Percentiles rank a stretch among this genome's conserved stretches.
phyloP scores from a whole-genome alignment of 1,284 basidiomycete species.

The Thecaphora thlaspeos region DNA sequence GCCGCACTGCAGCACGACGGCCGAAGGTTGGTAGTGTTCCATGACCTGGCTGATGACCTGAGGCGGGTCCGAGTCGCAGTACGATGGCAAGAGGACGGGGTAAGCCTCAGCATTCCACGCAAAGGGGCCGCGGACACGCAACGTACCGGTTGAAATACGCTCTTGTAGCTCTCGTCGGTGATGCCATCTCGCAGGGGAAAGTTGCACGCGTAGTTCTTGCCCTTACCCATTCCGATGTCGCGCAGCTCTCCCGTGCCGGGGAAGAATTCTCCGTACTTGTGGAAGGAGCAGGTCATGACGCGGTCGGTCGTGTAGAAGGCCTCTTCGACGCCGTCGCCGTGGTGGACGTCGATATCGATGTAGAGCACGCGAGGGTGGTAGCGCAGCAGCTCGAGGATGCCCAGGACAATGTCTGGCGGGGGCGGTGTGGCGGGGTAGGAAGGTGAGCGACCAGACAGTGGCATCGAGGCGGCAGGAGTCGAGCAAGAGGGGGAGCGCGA shows the following conservation, averaged over 20 bases:
- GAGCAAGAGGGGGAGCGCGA: no score
- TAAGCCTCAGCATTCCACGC: no score
- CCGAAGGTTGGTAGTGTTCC: conserved; percentile 91
- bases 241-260: conserved; percentile 95
- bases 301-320: conserved; percentile 98
- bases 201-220: conserved; percentile 75
- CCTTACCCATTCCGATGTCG: conserved; percentile 87
- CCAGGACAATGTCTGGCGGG: conserved; percentile 83
- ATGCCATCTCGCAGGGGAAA: conserved; percentile 95
- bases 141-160: conserved; percentile 85
- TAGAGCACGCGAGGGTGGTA: conserved; percentile 95
- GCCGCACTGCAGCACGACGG: conserved; percentile 95
- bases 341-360: conserved; percentile 98
- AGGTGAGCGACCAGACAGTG: no score
- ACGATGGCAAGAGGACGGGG: no score
- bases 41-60: conserved; percentile 92
- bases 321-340: conserved; percentile 98
- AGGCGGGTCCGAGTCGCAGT: no score
- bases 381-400: conserved; percentile 88
- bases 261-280: conserved; percentile 99
- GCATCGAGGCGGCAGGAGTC: no score
- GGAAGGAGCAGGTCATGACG: conserved; percentile 97
- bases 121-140: no score
- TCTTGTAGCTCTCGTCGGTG: conserved; percentile 91
- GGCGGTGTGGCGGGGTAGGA: not conserved